Evolutionary conservation across 2,329 filamentous ascomycete species (phyloP).

Genomic region (Scedosporium dehoogii): DNA sequence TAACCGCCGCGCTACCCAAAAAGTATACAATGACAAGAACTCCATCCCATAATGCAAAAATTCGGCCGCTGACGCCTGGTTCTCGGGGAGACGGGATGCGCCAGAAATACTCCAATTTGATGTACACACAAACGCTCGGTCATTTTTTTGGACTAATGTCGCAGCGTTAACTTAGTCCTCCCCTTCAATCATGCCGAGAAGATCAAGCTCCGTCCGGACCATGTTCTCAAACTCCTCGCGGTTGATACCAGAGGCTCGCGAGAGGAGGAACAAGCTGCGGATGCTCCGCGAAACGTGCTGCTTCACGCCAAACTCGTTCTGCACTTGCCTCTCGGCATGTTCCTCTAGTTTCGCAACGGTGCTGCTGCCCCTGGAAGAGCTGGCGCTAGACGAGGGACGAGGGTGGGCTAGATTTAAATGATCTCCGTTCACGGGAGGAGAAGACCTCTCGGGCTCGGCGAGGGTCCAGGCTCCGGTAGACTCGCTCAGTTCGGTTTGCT

Average conservation of each 20-base stretch:
- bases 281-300: conserved; percentile 71
- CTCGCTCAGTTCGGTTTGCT: conserved; percentile 22
- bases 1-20: neutral
- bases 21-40: neutral
- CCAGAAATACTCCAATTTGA: neutral
- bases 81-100: neutral
- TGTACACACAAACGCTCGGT: neutral
- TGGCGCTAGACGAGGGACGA: conserved; percentile 48
- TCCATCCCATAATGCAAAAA: neutral
- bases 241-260: conserved; percentile 61
- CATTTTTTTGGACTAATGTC: neutral
- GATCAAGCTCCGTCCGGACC: conserved; percentile 61
- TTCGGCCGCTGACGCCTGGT: too few species aligned
- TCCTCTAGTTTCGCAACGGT: conserved; percentile 54
- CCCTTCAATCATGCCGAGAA: conserved; percentile 60
- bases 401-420: conserved; percentile 37
- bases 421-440: conserved; percentile 18
- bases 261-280: conserved; percentile 65
- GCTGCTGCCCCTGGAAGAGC: conserved; percentile 44
- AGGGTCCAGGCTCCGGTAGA: conserved; percentile 32
- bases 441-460: conserved; percentile 31
- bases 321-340: conserved; percentile 44
- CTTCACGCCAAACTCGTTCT: conserved; percentile 63
- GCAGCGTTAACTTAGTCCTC: conserved; percentile 16
- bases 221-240: conserved; percentile 65